Evolutionary conservation across 2,329 filamentous ascomycete species (phyloP).

Genomic region (Parascedosporium putredinis): DNA sequence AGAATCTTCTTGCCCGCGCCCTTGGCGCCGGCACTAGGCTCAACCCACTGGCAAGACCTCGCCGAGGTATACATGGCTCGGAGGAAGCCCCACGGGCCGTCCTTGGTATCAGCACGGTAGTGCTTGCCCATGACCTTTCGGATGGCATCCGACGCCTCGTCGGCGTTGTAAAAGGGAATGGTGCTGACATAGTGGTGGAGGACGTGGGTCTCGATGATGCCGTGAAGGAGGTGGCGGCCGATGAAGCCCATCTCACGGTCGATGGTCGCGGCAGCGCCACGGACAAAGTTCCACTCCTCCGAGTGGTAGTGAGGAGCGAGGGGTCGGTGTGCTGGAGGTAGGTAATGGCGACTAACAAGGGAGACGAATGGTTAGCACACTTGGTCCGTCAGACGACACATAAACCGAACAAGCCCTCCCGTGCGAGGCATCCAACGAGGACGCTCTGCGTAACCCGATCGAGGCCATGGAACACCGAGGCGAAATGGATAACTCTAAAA

Average conservation of each 20-base stretch:
- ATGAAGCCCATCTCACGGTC: slow-evolving; percentile 97
- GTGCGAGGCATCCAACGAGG: no score
- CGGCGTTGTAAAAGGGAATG: slow-evolving; percentile 60
- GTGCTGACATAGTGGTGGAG: slow-evolving; percentile 95
- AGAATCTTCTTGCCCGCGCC: slow-evolving; percentile 76
- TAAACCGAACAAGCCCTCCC: neutral
- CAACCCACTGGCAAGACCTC: slow-evolving; percentile 93
- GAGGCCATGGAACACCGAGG: no score
- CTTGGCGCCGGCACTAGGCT: slow-evolving; percentile 72
- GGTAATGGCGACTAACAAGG: slow-evolving; percentile 93
- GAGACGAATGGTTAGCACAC: neutral
- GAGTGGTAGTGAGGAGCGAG: slow-evolving; percentile 79
- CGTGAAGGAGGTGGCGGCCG: slow-evolving; percentile 81
- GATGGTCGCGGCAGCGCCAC: slow-evolving; percentile 88
- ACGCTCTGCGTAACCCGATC: no score
- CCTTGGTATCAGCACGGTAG: slow-evolving; percentile 76
- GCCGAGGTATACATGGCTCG: slow-evolving; percentile 70
- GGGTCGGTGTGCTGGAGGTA: slow-evolving; percentile 97
- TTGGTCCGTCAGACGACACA: neutral
- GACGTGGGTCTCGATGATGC: slow-evolving; percentile 95
- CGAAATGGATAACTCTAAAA: no score
- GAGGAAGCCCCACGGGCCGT: slow-evolving; percentile 73
- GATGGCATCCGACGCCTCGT: slow-evolving; percentile 57
- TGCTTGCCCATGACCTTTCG: slow-evolving; percentile 90
- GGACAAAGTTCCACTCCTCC: slow-evolving; percentile 83